Evolutionary conservation across 352 stramenopile genomes (phyloP).

Genomic region (Phytophthora niederhauseri): DNA sequence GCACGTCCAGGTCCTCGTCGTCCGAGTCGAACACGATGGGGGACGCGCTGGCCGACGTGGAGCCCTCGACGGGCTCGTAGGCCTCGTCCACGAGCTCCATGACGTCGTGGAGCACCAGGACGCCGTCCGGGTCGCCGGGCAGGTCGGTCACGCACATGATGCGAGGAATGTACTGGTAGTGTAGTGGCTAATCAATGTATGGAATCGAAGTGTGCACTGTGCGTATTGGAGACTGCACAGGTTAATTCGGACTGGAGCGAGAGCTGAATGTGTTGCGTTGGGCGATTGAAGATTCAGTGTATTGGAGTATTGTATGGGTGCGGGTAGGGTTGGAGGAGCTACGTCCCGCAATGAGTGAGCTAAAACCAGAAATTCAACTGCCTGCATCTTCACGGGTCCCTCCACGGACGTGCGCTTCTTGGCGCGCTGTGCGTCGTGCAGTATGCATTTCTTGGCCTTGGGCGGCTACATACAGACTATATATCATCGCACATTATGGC

Average conservation of each 20-base stretch:
- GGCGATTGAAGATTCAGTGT: not conserved
- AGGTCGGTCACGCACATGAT: slow-evolving; percentile 36
- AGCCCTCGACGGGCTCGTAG: slow-evolving; percentile 20
- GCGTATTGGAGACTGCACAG: slow-evolving; percentile 22
- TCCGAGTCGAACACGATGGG: slow-evolving; percentile 34
- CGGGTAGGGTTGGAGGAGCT: not conserved
- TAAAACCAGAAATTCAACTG: not conserved
- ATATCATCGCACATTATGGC: not conserved
- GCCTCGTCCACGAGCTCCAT: slow-evolving; percentile 36
- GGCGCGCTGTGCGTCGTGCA: not conserved
- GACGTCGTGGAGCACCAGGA: slow-evolving; percentile 38
- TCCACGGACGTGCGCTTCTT: not conserved
- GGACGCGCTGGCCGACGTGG: slow-evolving; percentile 14
- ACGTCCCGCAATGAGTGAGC: not conserved
- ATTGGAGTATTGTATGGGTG: not conserved
- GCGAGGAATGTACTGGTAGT: no score
- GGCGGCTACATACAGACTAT: not conserved
- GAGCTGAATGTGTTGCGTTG: not conserved
- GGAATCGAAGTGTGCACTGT: slow-evolving; percentile 17
- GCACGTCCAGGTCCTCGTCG: slow-evolving; percentile 38
- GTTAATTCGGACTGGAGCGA: not conserved
- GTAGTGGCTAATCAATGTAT: not conserved
- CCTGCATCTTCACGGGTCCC: not conserved
- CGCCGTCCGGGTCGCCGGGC: slow-evolving; percentile 32
- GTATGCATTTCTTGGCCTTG: not conserved